These are phyloP conservation scores for Themeda triandra DNA, from an alignment of 176 grass and related monocot genomes.

Conservation along the genomic window DNA sequence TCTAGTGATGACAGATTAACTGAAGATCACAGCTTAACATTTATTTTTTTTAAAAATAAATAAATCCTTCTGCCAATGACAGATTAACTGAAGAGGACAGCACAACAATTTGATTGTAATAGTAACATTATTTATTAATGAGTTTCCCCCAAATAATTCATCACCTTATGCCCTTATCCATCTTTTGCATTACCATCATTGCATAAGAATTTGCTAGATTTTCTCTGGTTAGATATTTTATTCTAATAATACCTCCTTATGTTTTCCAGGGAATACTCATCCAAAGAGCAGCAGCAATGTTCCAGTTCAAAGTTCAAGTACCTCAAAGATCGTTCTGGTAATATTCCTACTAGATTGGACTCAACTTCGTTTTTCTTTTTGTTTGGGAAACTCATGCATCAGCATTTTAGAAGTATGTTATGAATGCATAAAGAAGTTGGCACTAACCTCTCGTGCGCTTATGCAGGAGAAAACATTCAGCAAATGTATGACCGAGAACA, in stretches of 20 bases:
- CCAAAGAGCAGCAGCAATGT: conserved; percentile 38
- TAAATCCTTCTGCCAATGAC: neutral
- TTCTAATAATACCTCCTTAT: conserved; percentile 16
- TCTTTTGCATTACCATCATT: conserved; percentile 8
- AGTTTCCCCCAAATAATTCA: neutral
- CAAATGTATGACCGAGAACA: conserved; percentile 84
- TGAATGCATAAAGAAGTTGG: neutral
- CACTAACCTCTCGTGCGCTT: conserved; percentile 16
- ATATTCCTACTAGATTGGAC: conserved; percentile 18
- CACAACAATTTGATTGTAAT: conserved; percentile 11
- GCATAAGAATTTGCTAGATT: neutral
- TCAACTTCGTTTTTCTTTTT: neutral
- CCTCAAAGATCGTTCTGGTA: conserved; percentile 70
- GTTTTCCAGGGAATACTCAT: conserved; percentile 41
- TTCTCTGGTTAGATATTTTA: neutral
- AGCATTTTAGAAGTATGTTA: neutral
- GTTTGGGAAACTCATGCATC: neutral
- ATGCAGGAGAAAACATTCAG: conserved; percentile 87
- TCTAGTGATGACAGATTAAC: conserved; percentile 16
- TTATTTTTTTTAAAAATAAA: neutral
- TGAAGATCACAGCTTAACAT: conserved; percentile 2
- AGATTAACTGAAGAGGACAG: conserved; percentile 24
- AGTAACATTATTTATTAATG: neutral
- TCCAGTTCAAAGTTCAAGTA: conserved; percentile 40
- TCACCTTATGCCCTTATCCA: conserved; percentile 11